phyloP scores from a whole-genome alignment of 2,329 filamentous ascomycete genomes.

The Fusarium oligoseptatum region DNA sequence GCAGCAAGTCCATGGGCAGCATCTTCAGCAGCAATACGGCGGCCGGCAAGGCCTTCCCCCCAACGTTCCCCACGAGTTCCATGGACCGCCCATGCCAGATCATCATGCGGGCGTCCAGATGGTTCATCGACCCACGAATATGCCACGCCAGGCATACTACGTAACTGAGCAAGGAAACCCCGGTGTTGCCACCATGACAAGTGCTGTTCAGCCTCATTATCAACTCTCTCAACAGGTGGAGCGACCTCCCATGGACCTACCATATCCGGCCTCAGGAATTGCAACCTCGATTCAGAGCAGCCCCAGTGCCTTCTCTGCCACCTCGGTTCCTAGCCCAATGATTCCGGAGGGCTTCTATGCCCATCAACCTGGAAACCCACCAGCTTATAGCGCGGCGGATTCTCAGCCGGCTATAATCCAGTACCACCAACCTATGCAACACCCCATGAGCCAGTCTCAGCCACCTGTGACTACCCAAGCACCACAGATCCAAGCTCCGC shows the following conservation, averaged over 20 bases:
- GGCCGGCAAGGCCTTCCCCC: slow-evolving; percentile 63
- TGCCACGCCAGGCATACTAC: slow-evolving; percentile 66
- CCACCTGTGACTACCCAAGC: slow-evolving; percentile 54
- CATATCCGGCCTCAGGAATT: slow-evolving; percentile 63
- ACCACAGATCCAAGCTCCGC: slow-evolving; percentile 42
- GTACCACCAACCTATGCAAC: slow-evolving; percentile 59
- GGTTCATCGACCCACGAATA: slow-evolving; percentile 62
- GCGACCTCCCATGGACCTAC: slow-evolving; percentile 62
- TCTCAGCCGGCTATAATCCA: slow-evolving; percentile 57
- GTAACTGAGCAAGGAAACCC: slow-evolving; percentile 73
- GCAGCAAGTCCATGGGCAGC: slow-evolving; percentile 58
- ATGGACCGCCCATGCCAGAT: slow-evolving; percentile 57
- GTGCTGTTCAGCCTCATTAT: slow-evolving; percentile 63
- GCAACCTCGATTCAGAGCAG: slow-evolving; percentile 69
- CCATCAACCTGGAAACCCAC: slow-evolving; percentile 63
- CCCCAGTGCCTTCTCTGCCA: slow-evolving; percentile 69
- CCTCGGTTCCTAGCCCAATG: slow-evolving; percentile 66
- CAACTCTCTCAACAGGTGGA: slow-evolving; percentile 65
- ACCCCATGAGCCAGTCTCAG: slow-evolving; percentile 50
- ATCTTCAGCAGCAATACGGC: slow-evolving; percentile 56
- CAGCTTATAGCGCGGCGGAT: slow-evolving; percentile 64
- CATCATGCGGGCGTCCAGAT: slow-evolving; percentile 61
- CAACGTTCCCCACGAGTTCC: slow-evolving; percentile 59
- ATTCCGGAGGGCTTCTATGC: slow-evolving; percentile 70
- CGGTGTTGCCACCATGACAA: slow-evolving; percentile 72